phyloP scores from a whole-genome alignment of 768 basidiomycete species.

The Scleroderma bovista region DNA sequence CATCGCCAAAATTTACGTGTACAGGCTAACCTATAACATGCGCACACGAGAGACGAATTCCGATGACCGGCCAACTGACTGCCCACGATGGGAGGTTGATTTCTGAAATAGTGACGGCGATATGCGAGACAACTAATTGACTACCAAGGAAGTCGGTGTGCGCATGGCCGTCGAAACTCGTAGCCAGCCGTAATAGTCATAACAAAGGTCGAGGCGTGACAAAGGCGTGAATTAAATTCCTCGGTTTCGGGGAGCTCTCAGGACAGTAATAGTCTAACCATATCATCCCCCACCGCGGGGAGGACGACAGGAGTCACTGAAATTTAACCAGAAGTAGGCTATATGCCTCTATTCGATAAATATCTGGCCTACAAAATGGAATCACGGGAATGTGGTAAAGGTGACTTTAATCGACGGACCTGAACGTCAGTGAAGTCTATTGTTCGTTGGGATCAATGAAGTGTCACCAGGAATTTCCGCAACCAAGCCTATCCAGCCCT shows the following conservation, averaged over 20 bases:
- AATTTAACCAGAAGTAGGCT: neutral
- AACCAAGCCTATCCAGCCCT: neutral
- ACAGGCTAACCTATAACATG: neutral
- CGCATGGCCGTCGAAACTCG: neutral
- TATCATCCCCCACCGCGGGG: neutral
- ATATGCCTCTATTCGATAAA: neutral
- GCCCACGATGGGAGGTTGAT: neutral
- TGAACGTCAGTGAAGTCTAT: slow-evolving; percentile 3
- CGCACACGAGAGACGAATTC: neutral
- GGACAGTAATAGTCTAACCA: neutral
- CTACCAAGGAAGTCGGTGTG: neutral
- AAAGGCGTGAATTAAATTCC: neutral
- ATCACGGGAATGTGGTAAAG: neutral
- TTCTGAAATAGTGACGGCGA: neutral
- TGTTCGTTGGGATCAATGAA: neutral
- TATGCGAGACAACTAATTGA: neutral
- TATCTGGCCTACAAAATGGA: neutral
- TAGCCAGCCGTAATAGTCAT: neutral
- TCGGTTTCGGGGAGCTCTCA: neutral
- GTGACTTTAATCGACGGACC: neutral
- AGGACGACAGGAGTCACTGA: neutral
- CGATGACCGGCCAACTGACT: neutral
- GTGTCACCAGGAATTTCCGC: neutral
- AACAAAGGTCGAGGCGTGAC: neutral
- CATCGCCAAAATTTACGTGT: neutral